Percentiles rank a stretch among this genome's conserved stretches.
These are phyloP conservation scores for Aspergillus sclerotiicarbonarius DNA, from an alignment of 495 filamentous ascomycete genomes.

Conservation along the genomic window DNA sequence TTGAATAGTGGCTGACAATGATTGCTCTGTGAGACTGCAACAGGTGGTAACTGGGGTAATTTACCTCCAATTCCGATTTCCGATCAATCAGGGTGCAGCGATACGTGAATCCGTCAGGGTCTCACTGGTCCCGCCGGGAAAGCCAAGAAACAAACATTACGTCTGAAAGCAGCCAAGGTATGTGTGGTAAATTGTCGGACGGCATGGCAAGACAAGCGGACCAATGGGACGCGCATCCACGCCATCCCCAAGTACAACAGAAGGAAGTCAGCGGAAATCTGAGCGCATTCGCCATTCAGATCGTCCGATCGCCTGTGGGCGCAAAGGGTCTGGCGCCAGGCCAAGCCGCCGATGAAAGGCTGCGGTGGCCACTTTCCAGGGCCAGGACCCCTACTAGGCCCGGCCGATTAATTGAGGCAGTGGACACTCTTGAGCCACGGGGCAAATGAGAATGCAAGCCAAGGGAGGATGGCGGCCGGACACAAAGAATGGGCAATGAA, in stretches of 20 bases:
- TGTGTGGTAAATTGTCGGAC: neutral
- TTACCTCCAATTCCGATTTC: neutral
- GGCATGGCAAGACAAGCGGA: neutral
- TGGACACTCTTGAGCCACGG: no score
- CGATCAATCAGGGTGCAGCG: neutral
- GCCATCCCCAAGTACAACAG: no score
- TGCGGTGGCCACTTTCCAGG: no score
- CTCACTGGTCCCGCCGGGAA: neutral
- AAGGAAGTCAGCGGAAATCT: no score
- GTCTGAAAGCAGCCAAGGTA: neutral
- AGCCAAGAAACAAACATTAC: neutral
- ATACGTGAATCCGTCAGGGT: neutral
- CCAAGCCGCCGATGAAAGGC: no score
- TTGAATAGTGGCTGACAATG: neutral
- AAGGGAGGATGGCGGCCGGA: neutral
- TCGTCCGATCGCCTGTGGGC: no score
- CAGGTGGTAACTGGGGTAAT: neutral
- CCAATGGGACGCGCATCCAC: neutral
- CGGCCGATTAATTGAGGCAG: no score
- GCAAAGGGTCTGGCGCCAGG: no score
- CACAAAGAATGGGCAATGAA: neutral
- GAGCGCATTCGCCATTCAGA: no score
- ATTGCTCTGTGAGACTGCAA: neutral
- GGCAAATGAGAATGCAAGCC: neutral
- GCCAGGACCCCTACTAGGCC: no score